Evolutionary conservation across 202 grass and related monocot genomes (phyloP), one percentile per base, ranked within the genome.

Genomic region (Setaria italica): DNA sequence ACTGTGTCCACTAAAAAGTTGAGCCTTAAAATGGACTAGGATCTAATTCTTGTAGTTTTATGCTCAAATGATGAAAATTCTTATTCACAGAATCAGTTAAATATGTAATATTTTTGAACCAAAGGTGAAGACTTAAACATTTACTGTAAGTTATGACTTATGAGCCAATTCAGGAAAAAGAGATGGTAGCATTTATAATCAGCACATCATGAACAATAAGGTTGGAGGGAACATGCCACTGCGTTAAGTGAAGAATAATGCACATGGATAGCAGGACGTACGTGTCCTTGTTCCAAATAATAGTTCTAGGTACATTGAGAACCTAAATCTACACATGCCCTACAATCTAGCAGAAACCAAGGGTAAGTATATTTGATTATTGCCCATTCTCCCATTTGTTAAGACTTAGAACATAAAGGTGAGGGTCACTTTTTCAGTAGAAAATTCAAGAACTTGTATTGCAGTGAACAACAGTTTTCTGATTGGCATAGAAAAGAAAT

Each of bases 11-110:
- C 41, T 6, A 17, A 42, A 75, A 59, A 11, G 20, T n/a, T 76
- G n/a, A 60, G 42, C 60, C 68, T 47, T 74, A 58, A 17, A 21
- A 47, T 81, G 70, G 32, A 74, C 29, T 49, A 87, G n/a, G 41
- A 74, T 29, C 29, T n/a, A 75, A 81, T 16, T 67, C 25, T 48
- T 67, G 19, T 21, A 74, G 30, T 62, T 14, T 42, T 35, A n/a
- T 62, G 33, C 32, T 80, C 60, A 51, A 42, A 54, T 79, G 6
- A 30, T 9, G 21, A 71, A 72, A n/a, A 15, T 51, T 7, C 20
- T 33, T n/a, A 41, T 64, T 37, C 30, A 50, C 51, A 5, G 4
- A 41, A 70, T 15, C 69, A 16, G 43, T 48, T 48, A 49, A 49
- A 9, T 30, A 48, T n/a, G 21, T 30, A 47, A 30, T 48, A 48